phyloP scores from a whole-genome alignment of 129 eudicot genomes.

The Helianthus tuberosus region DNA sequence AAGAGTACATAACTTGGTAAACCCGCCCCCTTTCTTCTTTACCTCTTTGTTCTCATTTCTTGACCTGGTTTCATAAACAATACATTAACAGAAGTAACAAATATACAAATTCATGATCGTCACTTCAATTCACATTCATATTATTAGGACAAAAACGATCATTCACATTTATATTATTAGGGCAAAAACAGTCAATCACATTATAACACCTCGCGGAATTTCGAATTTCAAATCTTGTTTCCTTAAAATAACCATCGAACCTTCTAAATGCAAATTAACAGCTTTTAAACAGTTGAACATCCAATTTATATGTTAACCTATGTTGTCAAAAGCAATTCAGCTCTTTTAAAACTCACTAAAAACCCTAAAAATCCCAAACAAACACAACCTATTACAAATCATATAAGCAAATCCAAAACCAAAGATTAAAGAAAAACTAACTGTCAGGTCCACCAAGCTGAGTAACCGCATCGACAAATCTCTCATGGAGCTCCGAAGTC shows the following conservation, averaged over 20 bases:
- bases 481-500: conserved; percentile 94
- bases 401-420: background rate
- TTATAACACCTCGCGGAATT: no score
- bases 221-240: no score
- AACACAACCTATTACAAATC: background rate
- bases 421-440: conserved; percentile 23
- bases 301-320: no score
- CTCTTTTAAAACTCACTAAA: conserved; percentile 5
- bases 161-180: no score
- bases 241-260: no score
- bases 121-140: background rate
- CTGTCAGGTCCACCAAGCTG: conserved; percentile 98
- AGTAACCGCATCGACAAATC: conserved; percentile 88
- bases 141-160: conserved; percentile 7
- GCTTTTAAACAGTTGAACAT: background rate
- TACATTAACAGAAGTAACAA: no score
- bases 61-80: conserved; percentile 40
- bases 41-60: conserved; percentile 54
- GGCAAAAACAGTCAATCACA: background rate
- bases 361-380: conserved; percentile 10
- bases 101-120: no score
- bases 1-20: conserved; percentile 71
- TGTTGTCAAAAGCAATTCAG: background rate
- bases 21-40: conserved; percentile 78
- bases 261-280: conserved; percentile 1